Evolutionary conservation across 495 filamentous ascomycete genomes (phyloP).

Genomic region (Penicillium lividum): DNA sequence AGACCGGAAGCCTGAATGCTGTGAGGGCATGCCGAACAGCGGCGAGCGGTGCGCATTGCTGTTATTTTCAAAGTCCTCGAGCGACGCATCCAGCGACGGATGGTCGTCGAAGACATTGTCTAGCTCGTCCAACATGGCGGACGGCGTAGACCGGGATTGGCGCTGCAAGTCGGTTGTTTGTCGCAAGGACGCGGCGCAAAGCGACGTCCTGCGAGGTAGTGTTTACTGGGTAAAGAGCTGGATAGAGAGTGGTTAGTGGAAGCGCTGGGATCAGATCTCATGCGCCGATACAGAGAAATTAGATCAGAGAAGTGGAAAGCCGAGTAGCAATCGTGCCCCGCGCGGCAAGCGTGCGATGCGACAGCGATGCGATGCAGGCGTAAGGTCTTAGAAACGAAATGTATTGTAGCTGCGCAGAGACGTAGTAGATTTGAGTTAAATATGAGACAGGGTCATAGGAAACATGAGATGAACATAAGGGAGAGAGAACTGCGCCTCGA

Average conservation of each 20-base stretch:
- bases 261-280: conserved; percentile 16
- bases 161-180: conserved; percentile 22
- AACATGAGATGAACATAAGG: neutral
- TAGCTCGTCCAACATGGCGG: conserved; percentile 50
- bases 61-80: conserved; percentile 72
- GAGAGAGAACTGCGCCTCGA: conserved; percentile 19
- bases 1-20: conserved; percentile 76
- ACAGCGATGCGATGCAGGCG: conserved; percentile 19
- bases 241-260: conserved; percentile 21
- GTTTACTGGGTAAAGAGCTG: conserved; percentile 9
- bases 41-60: conserved; percentile 54
- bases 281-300: conserved; percentile 19
- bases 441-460: conserved; percentile 6
- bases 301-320: conserved; percentile 5
- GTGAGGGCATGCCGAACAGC: conserved; percentile 62
- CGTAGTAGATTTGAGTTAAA: conserved; percentile 10
- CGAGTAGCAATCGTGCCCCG: conserved; percentile 22
- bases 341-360: conserved; percentile 24
- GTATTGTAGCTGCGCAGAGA: conserved; percentile 8
- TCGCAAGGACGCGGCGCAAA: conserved; percentile 27
- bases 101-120: conserved; percentile 64
- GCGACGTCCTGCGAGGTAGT: conserved; percentile 14
- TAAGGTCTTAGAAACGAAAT: conserved; percentile 7
- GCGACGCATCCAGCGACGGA: conserved; percentile 68
- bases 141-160: conserved; percentile 35